These are phyloP conservation scores for Taxillus chinensis DNA, from an alignment of 164 flowering plant genomes.

Conservation along the genomic window DNA sequence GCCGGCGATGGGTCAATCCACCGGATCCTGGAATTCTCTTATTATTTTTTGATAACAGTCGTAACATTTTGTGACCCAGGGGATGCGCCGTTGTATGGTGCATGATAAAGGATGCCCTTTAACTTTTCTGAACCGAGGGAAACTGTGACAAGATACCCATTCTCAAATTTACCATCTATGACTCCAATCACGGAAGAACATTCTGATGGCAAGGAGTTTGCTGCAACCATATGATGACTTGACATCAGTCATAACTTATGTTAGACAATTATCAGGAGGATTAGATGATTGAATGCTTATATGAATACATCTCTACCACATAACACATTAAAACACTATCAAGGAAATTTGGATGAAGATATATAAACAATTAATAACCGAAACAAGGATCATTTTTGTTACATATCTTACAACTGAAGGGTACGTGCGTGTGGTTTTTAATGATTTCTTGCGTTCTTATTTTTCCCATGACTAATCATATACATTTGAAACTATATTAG, in stretches of 20 bases:
- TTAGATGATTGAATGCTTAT: no score
- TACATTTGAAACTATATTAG: no score
- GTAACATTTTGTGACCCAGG: slow-evolving; percentile 12
- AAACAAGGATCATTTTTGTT: no score
- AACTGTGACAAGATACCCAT: slow-evolving; percentile 70
- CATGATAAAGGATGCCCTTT: slow-evolving; percentile 77
- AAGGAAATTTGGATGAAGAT: no score
- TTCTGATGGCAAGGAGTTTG: slow-evolving; percentile 18
- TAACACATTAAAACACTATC: neutral
- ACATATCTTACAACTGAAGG: no score
- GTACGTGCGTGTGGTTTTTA: no score
- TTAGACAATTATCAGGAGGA: no score
- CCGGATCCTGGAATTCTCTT: slow-evolving; percentile 12
- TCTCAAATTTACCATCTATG: slow-evolving; percentile 76
- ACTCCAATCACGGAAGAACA: slow-evolving; percentile 51
- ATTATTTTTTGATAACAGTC: slow-evolving; percentile 3
- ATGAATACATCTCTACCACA: neutral
- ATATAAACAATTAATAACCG: no score
- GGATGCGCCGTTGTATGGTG: slow-evolving; percentile 17
- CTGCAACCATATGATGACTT: slow-evolving; percentile 16
- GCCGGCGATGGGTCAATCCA: slow-evolving; percentile 33
- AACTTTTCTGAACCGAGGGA: slow-evolving; percentile 53
- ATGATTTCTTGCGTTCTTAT: no score
- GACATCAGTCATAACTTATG: neutral
- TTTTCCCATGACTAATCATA: no score